These are phyloP conservation scores for Camillea tinctor DNA, from an alignment of 2,329 filamentous ascomycete genomes.

Conservation along the genomic window DNA sequence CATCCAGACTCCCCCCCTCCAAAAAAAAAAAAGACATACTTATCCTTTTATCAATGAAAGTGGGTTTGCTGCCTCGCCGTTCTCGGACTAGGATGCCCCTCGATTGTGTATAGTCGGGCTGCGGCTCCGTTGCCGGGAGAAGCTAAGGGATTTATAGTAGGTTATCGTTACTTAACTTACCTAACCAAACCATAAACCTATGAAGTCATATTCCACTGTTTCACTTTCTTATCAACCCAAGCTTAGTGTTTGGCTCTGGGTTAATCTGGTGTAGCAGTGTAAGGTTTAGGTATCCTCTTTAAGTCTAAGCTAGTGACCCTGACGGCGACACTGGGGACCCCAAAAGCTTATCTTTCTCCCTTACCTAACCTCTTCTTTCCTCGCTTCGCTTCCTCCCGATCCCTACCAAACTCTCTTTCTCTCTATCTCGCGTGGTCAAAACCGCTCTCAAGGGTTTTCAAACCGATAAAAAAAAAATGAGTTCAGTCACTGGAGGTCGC, in stretches of 20 bases:
- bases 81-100: neutral
- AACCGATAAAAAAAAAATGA: constrained; percentile 25
- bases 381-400: neutral
- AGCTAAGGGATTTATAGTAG: neutral
- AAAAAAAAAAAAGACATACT: no score
- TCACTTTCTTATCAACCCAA: neutral
- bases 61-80: neutral
- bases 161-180: no score
- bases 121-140: neutral
- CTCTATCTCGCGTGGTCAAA: neutral
- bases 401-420: neutral
- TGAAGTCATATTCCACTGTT: neutral
- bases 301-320: no score
- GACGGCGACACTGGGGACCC: no score
- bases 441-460: neutral
- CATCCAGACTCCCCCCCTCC: no score
- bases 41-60: neutral
- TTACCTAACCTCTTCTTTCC: neutral
- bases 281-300: no score
- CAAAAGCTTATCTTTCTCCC: no score
- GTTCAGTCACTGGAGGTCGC: constrained; percentile 42
- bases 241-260: no score
- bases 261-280: no score
- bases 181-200: no score
- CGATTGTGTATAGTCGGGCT: neutral